phyloP scores from a whole-genome alignment of 1,284 basidiomycete genomes.

The Schizophyllum amplum region DNA sequence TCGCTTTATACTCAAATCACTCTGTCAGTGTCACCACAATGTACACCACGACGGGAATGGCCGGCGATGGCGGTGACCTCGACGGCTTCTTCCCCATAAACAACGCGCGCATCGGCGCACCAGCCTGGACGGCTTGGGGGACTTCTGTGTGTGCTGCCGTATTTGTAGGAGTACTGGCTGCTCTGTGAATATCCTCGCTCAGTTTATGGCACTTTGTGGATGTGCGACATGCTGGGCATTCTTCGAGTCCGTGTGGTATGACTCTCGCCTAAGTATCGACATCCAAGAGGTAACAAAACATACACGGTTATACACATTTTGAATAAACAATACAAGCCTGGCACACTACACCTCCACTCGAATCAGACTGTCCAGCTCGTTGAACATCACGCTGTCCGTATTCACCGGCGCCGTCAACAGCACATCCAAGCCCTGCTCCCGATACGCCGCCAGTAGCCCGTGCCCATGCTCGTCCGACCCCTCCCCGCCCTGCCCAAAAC shows the following conservation, averaged over 20 bases:
- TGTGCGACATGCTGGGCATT: too few species aligned
- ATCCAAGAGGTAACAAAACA: too few species aligned
- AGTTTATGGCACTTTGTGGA: too few species aligned
- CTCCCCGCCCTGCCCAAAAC: slow-evolving; percentile 67
- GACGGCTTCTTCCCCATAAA: neutral
- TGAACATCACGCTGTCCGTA: slow-evolving; percentile 57
- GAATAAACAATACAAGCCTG: too few species aligned
- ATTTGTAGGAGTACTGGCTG: neutral
- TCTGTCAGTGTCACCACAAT: neutral
- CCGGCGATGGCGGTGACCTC: neutral
- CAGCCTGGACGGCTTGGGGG: neutral
- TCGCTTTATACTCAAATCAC: neutral
- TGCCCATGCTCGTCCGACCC: slow-evolving; percentile 56
- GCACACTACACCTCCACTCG: slow-evolving; percentile 37
- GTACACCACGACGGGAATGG: neutral
- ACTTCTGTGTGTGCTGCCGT: neutral
- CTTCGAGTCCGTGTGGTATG: too few species aligned
- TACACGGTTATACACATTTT: too few species aligned
- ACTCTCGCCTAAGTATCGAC: too few species aligned
- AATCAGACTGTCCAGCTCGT: slow-evolving; percentile 68
- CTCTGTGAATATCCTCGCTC: too few species aligned
- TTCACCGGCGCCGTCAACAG: slow-evolving; percentile 55
- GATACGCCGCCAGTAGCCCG: slow-evolving; percentile 68
- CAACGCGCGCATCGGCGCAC: neutral
- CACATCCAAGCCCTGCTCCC: slow-evolving; percentile 61